Evolutionary conservation across 2,329 filamentous ascomycete genomes (phyloP).

Genomic region (Periconia sp.): DNA sequence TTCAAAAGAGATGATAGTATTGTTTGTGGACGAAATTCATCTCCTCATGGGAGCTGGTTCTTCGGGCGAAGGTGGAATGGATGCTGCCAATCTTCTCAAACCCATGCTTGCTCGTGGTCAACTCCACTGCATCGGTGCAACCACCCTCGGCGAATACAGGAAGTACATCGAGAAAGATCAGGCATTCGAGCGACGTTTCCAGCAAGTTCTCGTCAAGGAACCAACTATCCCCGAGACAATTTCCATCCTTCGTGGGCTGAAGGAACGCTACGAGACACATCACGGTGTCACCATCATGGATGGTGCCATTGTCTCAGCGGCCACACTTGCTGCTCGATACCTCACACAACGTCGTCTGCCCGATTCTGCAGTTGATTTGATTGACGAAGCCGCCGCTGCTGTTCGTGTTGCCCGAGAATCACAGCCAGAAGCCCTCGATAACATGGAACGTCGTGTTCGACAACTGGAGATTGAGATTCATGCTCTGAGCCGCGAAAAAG

Average conservation of each 20-base stretch:
- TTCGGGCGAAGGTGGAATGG: slow-evolving; percentile 96
- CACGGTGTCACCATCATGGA: slow-evolving; percentile 97
- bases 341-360: slow-evolving; percentile 88
- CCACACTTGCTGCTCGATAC: slow-evolving; percentile 90
- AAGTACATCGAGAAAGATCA: slow-evolving; percentile 99
- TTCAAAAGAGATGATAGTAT: slow-evolving; percentile 92
- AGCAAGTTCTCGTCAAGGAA: slow-evolving; percentile 97
- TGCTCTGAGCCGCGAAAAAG: slow-evolving; percentile 88
- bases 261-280: slow-evolving; percentile 97
- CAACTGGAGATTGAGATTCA: slow-evolving; percentile 98
- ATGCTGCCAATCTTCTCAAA: slow-evolving; percentile 95
- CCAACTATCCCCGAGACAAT: slow-evolving; percentile 86
- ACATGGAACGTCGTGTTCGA: slow-evolving; percentile 82
- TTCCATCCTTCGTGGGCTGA: slow-evolving; percentile 96
- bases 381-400: slow-evolving; percentile 96
- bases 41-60: slow-evolving; percentile 96
- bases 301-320: slow-evolving; percentile 85
- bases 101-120: slow-evolving; percentile 97
- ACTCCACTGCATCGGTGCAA: slow-evolving; percentile 96
- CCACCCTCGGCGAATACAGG: slow-evolving; percentile 90
- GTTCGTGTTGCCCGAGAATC: slow-evolving; percentile 94
- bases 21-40: slow-evolving; percentile 99
- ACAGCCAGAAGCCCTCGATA: slow-evolving; percentile 93
- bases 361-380: slow-evolving; percentile 93
- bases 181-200: slow-evolving; percentile 97